These are phyloP conservation scores for Backusella australiensis DNA, from an alignment of 192 early-diverging fungal species.

Conservation along the genomic window DNA sequence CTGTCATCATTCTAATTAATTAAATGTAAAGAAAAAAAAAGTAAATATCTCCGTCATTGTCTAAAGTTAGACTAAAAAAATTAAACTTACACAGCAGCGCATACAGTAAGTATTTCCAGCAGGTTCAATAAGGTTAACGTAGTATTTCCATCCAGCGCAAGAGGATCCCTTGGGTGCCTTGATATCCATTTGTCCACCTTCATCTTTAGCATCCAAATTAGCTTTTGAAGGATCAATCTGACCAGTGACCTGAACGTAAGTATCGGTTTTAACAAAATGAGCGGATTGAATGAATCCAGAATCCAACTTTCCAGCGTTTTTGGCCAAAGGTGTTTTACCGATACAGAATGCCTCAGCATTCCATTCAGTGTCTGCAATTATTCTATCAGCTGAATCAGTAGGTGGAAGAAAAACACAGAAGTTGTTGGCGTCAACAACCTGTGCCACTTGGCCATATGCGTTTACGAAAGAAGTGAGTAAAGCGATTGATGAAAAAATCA, in stretches of 20 bases:
- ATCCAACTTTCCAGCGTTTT: constrained; percentile 38
- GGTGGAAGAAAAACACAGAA: constrained; percentile 49
- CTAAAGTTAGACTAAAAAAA: neutral
- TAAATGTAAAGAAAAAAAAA: neutral
- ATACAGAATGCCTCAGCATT: constrained; percentile 47
- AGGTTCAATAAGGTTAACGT: constrained; percentile 56
- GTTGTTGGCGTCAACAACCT: constrained; percentile 31
- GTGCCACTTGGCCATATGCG: constrained; percentile 19
- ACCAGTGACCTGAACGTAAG: constrained; percentile 55
- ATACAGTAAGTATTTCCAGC: constrained; percentile 46
- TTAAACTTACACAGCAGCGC: constrained; percentile 43
- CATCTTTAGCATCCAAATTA: constrained; percentile 27
- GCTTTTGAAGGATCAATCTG: constrained; percentile 40
- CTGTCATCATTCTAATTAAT: constrained; percentile 26
- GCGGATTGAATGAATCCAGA: constrained; percentile 47
- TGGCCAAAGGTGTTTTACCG: constrained; percentile 25
- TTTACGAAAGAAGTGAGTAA: neutral
- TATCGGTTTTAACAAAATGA: constrained; percentile 37
- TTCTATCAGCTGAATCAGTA: constrained; percentile 25
- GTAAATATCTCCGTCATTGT: neutral
- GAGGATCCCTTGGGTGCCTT: constrained; percentile 39
- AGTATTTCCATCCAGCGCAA: constrained; percentile 46
- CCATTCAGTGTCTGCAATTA: constrained; percentile 43
- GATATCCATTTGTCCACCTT: constrained; percentile 53
- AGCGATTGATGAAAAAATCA: constrained; percentile 3